Percentiles rank a stretch among this genome's conserved stretches.
phyloP scores from a whole-genome alignment of 805 yeast species.

The Maudiozyma saulgeensis region DNA sequence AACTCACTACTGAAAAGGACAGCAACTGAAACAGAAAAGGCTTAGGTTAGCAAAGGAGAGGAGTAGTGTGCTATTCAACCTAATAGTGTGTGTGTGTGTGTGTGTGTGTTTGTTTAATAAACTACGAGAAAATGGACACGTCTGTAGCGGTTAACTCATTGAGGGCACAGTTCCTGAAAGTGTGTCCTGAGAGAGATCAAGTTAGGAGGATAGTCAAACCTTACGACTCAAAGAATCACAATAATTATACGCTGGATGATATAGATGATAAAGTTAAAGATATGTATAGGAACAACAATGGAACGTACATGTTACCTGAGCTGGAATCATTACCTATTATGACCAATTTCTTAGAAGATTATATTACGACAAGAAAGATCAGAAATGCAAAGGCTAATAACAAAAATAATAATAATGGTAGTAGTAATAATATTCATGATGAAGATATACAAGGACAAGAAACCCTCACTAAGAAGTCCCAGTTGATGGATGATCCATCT shows the following conservation, averaged over 20 bases:
- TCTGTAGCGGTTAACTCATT: constrained; percentile 19
- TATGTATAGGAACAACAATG: constrained; percentile 15
- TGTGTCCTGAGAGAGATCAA: constrained; percentile 24
- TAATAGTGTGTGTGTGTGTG: too few species aligned
- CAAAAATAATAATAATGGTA: not conserved
- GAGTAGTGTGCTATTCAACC: too few species aligned
- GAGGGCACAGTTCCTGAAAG: constrained; percentile 23
- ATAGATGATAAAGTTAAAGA: constrained; percentile 10
- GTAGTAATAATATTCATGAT: not conserved
- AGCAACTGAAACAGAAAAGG: too few species aligned
- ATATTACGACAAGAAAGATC: constrained; percentile 3
- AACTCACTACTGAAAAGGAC: too few species aligned
- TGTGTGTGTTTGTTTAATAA: too few species aligned
- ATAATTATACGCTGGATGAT: constrained; percentile 1
- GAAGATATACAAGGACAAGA: not conserved
- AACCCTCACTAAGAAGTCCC: constrained; percentile 2
- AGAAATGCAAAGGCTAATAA: not conserved
- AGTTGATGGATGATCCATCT: not conserved
- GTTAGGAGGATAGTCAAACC: constrained; percentile 25
- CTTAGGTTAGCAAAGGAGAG: too few species aligned
- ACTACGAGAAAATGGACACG: constrained; percentile 17
- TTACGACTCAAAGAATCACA: constrained; percentile 6
- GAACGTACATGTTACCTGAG: constrained; percentile 11
- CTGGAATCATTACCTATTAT: constrained; percentile 27
- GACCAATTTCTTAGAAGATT: constrained; percentile 14